Evolutionary conservation across 2,329 filamentous ascomycete species (phyloP).

Genomic region (Aureobasidium sp.): DNA sequence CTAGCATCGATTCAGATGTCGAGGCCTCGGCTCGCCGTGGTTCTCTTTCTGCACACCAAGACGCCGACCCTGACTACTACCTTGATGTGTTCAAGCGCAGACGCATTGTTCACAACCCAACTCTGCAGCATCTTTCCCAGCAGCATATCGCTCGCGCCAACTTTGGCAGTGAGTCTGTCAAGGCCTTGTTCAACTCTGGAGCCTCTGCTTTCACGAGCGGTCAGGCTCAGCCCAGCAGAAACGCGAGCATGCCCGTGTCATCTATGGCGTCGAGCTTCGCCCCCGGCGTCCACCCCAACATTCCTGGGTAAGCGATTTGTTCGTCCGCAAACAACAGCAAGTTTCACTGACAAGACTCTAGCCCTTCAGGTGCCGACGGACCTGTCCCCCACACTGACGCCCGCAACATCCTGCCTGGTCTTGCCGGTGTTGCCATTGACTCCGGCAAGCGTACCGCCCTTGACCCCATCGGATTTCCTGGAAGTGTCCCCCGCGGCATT

Average conservation of each 20-base stretch:
- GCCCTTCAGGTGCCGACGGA: background rate
- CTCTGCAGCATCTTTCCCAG: background rate
- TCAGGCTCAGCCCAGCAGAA: background rate
- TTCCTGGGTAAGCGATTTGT: background rate
- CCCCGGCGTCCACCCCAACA: background rate
- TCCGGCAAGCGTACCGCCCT: background rate
- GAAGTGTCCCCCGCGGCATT: background rate
- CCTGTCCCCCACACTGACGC: background rate
- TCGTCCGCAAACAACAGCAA: background rate
- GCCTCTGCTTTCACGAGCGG: background rate
- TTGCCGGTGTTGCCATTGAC: background rate
- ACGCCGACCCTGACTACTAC: no score
- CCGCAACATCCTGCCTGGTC: background rate
- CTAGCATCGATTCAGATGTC: background rate
- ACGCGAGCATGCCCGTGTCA: background rate
- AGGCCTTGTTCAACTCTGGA: constrained; percentile 7
- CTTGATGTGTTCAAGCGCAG: constrained; percentile 5
- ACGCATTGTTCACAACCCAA: background rate
- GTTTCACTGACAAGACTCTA: background rate
- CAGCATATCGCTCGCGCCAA: background rate
- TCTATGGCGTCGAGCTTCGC: background rate
- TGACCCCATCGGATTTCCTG: background rate
- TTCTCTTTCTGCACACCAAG: background rate
- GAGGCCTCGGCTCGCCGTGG: background rate
- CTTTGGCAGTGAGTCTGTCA: constrained; percentile 3